These are phyloP conservation scores for Neofusicoccum ribis DNA, from an alignment of 2,329 filamentous ascomycete genomes.

Conservation along the genomic window DNA sequence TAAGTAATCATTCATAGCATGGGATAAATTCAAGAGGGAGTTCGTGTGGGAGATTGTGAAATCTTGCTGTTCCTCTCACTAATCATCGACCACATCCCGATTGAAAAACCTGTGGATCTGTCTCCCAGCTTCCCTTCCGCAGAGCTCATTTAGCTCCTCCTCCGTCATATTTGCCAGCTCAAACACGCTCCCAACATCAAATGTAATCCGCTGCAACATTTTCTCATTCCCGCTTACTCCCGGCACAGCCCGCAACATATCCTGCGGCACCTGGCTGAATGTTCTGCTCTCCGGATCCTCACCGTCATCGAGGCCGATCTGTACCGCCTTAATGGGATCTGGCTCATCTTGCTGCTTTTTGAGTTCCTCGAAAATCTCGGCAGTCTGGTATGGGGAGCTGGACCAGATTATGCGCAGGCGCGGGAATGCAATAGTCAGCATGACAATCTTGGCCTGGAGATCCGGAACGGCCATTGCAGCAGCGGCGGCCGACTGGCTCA, in stretches of 20 bases:
- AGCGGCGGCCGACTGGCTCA: conserved; percentile 64
- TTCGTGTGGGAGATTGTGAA: too few relatives aligned
- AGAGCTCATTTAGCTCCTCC: conserved; percentile 68
- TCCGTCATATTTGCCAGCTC: conserved; percentile 86
- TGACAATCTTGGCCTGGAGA: conserved; percentile 86
- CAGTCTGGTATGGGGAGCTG: conserved; percentile 88
- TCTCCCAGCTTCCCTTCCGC: conserved; percentile 75
- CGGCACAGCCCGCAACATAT: conserved; percentile 84
- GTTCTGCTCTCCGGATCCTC: conserved; percentile 58
- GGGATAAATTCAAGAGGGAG: too few relatives aligned
- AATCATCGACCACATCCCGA: conserved; percentile 47
- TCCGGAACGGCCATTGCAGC: conserved; percentile 62
- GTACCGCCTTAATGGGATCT: conserved; percentile 83
- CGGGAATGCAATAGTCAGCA: conserved; percentile 90
- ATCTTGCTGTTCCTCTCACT: not conserved
- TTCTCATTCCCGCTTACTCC: conserved; percentile 70
- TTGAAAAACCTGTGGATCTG: conserved; percentile 83
- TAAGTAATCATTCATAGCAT: too few relatives aligned
- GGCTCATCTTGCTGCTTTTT: conserved; percentile 90
- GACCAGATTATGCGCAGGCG: conserved; percentile 91
- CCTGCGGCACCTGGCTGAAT: conserved; percentile 83
- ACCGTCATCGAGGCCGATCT: conserved; percentile 71
- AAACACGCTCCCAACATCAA: conserved; percentile 72
- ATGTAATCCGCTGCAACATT: conserved; percentile 70
- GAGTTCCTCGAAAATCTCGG: conserved; percentile 91